phyloP scores from a whole-genome alignment of 129 eudicot genomes.

The Daucus carota region DNA sequence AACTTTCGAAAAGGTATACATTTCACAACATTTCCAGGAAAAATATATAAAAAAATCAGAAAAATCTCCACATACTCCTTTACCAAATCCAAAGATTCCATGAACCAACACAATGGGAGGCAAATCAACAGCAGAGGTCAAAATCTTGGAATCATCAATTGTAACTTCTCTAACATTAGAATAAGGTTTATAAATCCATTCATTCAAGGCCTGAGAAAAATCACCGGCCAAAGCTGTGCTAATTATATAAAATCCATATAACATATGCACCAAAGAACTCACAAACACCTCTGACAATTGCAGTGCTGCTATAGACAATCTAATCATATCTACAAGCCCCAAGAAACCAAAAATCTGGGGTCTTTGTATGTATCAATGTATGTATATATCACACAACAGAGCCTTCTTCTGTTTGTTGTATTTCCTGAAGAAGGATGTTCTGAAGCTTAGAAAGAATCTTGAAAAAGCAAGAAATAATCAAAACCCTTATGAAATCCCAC shows the following conservation, averaged over 20 bases:
- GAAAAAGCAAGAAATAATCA: not conserved
- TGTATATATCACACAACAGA: conserved; percentile 19
- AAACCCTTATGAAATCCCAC: conserved; percentile 9
- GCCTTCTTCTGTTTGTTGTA: conserved; percentile 34
- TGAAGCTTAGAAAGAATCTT: not conserved
- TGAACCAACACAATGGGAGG: conserved; percentile 97
- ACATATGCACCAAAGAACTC: conserved; percentile 67
- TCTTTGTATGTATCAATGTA: not conserved
- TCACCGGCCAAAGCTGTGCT: conserved; percentile 96
- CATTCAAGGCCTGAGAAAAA: conserved; percentile 56
- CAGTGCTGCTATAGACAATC: conserved; percentile 55
- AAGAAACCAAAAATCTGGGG: not conserved
- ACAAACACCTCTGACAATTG: conserved; percentile 65
- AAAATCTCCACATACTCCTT: conserved; percentile 57
- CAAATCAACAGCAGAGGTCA: conserved; percentile 41
- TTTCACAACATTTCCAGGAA: not conserved
- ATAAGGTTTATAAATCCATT: conserved; percentile 44
- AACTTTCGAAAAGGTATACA: not conserved
- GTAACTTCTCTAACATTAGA: conserved; percentile 20
- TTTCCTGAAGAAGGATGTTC: conserved; percentile 51
- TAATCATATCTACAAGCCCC: conserved; percentile 37
- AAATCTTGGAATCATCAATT: conserved; percentile 18
- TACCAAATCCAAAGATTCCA: conserved; percentile 98
- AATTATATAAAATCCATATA: conserved; percentile 77
- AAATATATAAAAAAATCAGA: not conserved